Conservation (phyloP, 306 rosid genomes). For the Cucumis cinereus region DNA sequence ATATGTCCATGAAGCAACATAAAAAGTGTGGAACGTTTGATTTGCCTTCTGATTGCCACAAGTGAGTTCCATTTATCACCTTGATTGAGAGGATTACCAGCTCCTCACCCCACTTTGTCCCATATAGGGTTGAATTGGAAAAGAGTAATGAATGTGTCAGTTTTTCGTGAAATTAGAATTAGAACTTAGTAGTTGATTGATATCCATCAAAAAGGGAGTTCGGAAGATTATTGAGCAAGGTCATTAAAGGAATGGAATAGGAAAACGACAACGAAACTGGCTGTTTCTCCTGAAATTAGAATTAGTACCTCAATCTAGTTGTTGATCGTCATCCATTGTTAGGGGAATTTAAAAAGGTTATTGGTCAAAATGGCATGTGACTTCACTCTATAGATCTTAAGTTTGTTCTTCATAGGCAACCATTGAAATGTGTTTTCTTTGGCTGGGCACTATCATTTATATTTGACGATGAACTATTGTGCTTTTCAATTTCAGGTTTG, state of each 20-base stretch:
- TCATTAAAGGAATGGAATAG: neutral
- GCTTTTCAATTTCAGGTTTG: constrained; percentile 29
- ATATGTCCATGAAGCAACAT: constrained; percentile 64
- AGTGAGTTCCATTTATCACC: constrained; percentile 27
- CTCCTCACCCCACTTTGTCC: neutral
- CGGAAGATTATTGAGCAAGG: neutral
- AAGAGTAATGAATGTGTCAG: neutral
- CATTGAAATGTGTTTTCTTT: neutral
- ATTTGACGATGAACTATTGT: neutral
- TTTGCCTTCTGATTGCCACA: constrained; percentile 45
- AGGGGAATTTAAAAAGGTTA: neutral
- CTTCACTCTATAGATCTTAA: neutral
- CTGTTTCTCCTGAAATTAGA: neutral
- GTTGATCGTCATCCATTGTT: neutral
- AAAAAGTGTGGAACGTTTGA: constrained; percentile 47
- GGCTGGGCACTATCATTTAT: neutral
- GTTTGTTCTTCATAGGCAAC: neutral
- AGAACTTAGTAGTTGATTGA: neutral
- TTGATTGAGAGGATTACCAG: neutral
- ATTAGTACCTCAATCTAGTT: neutral
- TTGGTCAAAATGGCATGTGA: neutral
- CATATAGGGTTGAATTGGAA: neutral
- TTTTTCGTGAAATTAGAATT: neutral
- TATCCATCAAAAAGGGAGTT: neutral
- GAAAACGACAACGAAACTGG: neutral